Evolutionary conservation across 176 grass and related monocot genomes (phyloP), one percentile per base, ranked within the genome.

Genomic region (Otatea glauca): DNA sequence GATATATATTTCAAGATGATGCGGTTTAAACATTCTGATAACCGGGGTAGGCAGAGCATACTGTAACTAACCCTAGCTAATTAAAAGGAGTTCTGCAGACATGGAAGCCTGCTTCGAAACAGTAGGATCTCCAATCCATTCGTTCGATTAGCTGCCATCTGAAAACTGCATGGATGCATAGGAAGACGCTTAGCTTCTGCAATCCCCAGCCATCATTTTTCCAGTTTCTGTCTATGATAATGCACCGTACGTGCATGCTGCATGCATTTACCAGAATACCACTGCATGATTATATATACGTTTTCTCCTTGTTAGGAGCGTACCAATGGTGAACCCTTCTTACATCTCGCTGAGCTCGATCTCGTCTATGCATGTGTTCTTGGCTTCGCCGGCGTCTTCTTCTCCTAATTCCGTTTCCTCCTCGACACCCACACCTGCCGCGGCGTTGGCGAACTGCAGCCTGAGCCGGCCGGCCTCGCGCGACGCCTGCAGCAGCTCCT

Each of bases 401-500:
- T 17, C 48, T 24, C 41, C 70, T 25, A 37, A 10, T 50, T 24
- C 5, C 27, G 1, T 14, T 12, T 6, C 63, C 16, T 68, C 83
- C 10, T 50, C 55, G 42, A 29, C 41, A 23, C 29, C 67, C 5
- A 68, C 85, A 44, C 54, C 89, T 4, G 7, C 63, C 1, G n/a
- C 66, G 3, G 35, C 34, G 70, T 38, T 68, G 23, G 79, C 34
- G 35, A 92, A 86, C n/a, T 29, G 78, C 72, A 92, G 75, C 90
- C 84, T 89, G 35, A 92, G 87, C 18, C 90, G 79, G 43, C 90
- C 90, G 17, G 70, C 90, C 41, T 89, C 83, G 24, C 90, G 83
- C 25, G 87, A 89, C 2, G 90, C 90, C 8, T 72, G 87, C 67
- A 92, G 80, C 25, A 91, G 61, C 83, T 95, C 93, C 45, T 93